These are phyloP conservation scores for Sarocladium brachiariae DNA, from an alignment of 2,329 filamentous ascomycete genomes.

Conservation along the genomic window DNA sequence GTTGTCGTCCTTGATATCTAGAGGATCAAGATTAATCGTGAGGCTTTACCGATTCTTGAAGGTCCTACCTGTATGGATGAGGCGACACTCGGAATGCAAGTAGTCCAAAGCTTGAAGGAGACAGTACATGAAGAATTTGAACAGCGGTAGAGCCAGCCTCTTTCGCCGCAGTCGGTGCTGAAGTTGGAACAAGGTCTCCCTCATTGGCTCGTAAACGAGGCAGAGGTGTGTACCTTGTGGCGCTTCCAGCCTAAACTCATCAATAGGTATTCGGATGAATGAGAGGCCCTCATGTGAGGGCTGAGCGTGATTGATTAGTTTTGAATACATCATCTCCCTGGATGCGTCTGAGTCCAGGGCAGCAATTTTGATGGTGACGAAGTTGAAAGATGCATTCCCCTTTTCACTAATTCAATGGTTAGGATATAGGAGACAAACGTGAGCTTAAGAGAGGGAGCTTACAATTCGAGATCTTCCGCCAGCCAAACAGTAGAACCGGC, in stretches of 20 bases:
- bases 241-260: slow-evolving; percentile 14
- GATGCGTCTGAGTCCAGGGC: slow-evolving; percentile 12
- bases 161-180: slow-evolving; percentile 13
- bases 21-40: too few species aligned
- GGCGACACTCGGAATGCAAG: slow-evolving; percentile 15
- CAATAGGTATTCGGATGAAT: slow-evolving; percentile 11
- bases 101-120: slow-evolving; percentile 17
- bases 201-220: slow-evolving; percentile 17
- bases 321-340: slow-evolving; percentile 10
- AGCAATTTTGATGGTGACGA: slow-evolving; percentile 15
- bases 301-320: slow-evolving; percentile 13
- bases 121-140: slow-evolving; percentile 15
- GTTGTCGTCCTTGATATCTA: too few species aligned
- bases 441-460: too few species aligned
- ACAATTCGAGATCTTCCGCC: slow-evolving; percentile 20
- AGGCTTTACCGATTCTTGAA: background rate
- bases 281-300: slow-evolving; percentile 13
- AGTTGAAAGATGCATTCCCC: slow-evolving; percentile 8
- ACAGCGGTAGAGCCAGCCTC: slow-evolving; percentile 11
- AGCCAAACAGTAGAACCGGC: slow-evolving; percentile 31
- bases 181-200: slow-evolving; percentile 15
- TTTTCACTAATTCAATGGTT: slow-evolving; percentile 1
- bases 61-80: slow-evolving; percentile 17
- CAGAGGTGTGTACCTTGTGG: slow-evolving; percentile 16
- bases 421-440: too few species aligned